Evolutionary conservation across 1,284 basidiomycete species (phyloP), one percentile per base, ranked within the genome.

Genomic region (Marasmius tenuissimus): DNA sequence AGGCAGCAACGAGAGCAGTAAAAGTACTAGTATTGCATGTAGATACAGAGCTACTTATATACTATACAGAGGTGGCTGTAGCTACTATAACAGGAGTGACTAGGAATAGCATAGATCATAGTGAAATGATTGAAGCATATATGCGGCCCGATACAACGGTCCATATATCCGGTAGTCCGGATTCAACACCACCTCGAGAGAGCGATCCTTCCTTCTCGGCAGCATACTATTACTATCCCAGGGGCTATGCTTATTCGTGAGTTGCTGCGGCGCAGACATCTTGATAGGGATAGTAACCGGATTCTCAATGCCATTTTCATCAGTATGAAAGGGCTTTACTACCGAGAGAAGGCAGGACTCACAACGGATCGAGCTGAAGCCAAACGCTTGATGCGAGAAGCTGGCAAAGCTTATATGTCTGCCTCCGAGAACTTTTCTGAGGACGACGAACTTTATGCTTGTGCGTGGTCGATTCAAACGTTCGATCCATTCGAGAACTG

Each of bases 391-490:
- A 37, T 54, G 52, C 33, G 33, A 35, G 37, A 54, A 54, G 52
- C 52, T 54, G 33, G 14, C 3, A 14, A 33, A 14, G 52, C 52
- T 11, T 54, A 54, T 55, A n/a, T 64, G 8, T 54, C 66, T 3
- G 71, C 74, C 6, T 70, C 70, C 1, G 57, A 62, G 14, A 60
- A 34, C 33, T 71, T 65, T 57, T 69, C 74, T 2, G 58, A 68
- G 47, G 74, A 75, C 57, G 74, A 76, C 54, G 70, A 74, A 39
- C 33, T 62, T 7, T 68, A 72, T 57, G 60, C 66, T 9, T 71
- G 74, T 74, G 63, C 11, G 64, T 61, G 16, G 20, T 16, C 48
- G 3, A 11, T 49, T 1, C 27, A 2, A 11, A 11, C 27, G 18
- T 16, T 2, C 48, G 11, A 20, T 49, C n/a, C n/a, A n/a, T 20